These are phyloP conservation scores for Elaeis oleifera DNA, from an alignment of 202 grass and related monocot genomes.

Conservation along the genomic window DNA sequence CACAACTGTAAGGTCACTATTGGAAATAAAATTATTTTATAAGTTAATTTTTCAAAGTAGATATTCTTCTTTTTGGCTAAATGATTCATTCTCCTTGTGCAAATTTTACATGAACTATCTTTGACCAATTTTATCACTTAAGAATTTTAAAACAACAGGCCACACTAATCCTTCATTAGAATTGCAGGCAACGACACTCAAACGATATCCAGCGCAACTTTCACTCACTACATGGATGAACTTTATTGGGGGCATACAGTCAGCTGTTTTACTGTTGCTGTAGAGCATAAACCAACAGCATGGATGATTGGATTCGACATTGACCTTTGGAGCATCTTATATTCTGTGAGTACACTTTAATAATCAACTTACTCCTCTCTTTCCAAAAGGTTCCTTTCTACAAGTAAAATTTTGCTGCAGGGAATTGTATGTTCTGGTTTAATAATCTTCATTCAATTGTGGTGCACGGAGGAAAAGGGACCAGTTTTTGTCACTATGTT, in stretches of 20 bases:
- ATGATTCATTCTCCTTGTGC: no score
- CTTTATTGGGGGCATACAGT: conserved; percentile 61
- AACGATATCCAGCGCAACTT: conserved; percentile 77
- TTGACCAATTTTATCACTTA: no score
- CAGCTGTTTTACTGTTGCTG: conserved; percentile 31
- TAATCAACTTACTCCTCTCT: no score
- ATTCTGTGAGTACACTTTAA: conserved; percentile 27
- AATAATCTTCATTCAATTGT: not conserved
- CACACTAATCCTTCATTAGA: not conserved
- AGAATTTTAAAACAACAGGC: not conserved
- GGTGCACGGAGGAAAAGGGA: conserved; percentile 17
- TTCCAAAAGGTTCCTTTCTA: no score
- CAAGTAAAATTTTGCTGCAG: not conserved
- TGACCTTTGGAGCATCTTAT: conserved; percentile 79
- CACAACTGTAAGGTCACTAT: no score
- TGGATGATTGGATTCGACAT: conserved; percentile 70
- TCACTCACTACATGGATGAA: conserved; percentile 85
- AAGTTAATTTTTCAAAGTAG: no score
- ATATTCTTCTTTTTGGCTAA: no score
- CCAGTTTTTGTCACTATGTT: conserved; percentile 4
- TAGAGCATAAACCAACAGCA: conserved; percentile 38
- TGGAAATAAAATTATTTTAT: no score
- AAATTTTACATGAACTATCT: no score
- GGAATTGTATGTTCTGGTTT: conserved; percentile 8
- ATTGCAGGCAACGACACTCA: conserved; percentile 57